phyloP scores from a whole-genome alignment of 345 rosid species.

The Linum tenue region DNA sequence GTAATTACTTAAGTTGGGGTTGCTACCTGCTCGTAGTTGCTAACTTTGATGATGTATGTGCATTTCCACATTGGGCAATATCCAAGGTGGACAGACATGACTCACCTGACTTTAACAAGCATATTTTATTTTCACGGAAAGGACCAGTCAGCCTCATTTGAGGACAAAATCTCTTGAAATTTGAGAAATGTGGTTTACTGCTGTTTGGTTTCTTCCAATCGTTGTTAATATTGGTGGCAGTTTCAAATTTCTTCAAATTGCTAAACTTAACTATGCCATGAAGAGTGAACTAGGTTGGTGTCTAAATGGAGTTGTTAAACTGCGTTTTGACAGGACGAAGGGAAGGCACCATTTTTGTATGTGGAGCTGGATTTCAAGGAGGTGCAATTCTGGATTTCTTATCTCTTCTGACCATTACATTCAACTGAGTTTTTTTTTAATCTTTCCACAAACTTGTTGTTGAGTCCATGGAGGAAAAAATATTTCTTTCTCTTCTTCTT shows the following conservation, averaged over 20 bases:
- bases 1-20: not conserved
- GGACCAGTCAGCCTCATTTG: not conserved
- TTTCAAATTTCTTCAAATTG: not conserved
- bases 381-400: conserved; percentile 34
- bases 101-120: not conserved
- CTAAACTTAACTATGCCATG: not conserved
- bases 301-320: not conserved
- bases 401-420: not conserved
- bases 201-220: not conserved
- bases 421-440: not conserved
- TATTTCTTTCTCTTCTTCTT: conserved; percentile 1
- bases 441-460: not conserved
- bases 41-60: not conserved
- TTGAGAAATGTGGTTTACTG: not conserved
- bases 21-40: not conserved
- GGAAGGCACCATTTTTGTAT: conserved; percentile 60
- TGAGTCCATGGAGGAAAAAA: not conserved
- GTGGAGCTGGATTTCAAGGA: conserved; percentile 96
- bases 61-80: not conserved
- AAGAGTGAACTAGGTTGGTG: not conserved
- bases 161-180: not conserved
- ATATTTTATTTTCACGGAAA: too few relatives aligned
- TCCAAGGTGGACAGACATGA: not conserved
- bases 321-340: conserved; percentile 57
- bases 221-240: not conserved